Evolutionary conservation across 2,329 filamentous ascomycete species (phyloP), one percentile per base, ranked within the genome.

Genomic region (Claviceps lovelessii): DNA sequence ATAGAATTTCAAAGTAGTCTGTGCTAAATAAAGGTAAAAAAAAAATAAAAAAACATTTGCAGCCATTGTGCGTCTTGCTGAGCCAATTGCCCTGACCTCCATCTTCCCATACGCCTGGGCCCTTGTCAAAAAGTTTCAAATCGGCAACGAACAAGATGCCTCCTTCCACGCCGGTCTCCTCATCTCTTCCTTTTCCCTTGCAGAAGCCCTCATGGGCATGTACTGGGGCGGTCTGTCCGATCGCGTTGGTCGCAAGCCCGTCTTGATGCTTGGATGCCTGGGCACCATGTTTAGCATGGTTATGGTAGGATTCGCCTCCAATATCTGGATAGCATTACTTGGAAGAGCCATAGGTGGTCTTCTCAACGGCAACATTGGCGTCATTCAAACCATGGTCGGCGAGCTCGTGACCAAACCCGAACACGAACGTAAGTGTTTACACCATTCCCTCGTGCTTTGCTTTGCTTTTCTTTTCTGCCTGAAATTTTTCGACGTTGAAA

Each of bases 81-180:
- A 96, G 70, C 90, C 90, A 28, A 91, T 96, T 62, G 90, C 90
- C 52, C 79, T 96, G 59, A 95, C 90, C 1, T 93, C 88, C 65
- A 93, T 95, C 69, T 94, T 91, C 63, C 90, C 90, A 23, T 96
- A 95, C 69, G 88, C 88, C 57, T 94, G 86, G 86, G 79, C 85
- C 57, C 82, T 91, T 61, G 84, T 91, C 61, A 87, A 87, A 69
- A 77, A 82, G 61, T 89, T 89, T 69, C 65, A 87, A 45, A 77
- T 90, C 61, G 86, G 85, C 58, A 77, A 80, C 62, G 80, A 83
- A 61, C 74, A 80, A 70, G 81, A 90, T 80, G 87, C 88, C 57
- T 94, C 84, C 42, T 91, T 88, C 72, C 95, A 94, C 70, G 86
- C 90, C 35, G 90, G 90, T 52, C 75, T 93, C 60, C 81, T 95